phyloP scores from a whole-genome alignment of 306 rosid genomes.

The Lablab purpureus region DNA sequence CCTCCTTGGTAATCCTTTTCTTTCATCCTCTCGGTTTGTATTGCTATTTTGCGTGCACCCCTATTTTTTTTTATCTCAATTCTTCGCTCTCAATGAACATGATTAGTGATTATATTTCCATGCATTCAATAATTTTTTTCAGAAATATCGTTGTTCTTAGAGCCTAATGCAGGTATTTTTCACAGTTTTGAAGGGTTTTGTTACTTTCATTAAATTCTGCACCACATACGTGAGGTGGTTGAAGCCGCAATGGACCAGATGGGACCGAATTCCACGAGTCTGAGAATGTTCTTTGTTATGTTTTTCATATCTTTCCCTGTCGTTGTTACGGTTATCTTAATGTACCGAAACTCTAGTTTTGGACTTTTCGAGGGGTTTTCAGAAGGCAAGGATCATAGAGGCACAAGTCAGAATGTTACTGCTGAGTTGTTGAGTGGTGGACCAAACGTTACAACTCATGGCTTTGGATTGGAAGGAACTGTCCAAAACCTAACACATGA shows the following conservation, averaged over 20 bases:
- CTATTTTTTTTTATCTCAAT: not conserved
- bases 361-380: conserved; percentile 34
- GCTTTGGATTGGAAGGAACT: not conserved
- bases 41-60: too few species aligned
- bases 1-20: not conserved
- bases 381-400: not conserved
- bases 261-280: not conserved
- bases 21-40: not conserved
- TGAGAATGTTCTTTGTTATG: not conserved
- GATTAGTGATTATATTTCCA: too few species aligned
- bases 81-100: too few species aligned
- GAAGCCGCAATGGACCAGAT: not conserved
- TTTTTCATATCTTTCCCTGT: conserved; percentile 18
- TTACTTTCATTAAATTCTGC: not conserved
- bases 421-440: not conserved
- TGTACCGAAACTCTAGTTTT: conserved; percentile 25
- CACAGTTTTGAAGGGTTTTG: not conserved
- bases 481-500: conserved; percentile 14
- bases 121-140: too few species aligned
- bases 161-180: not conserved
- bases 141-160: not conserved
- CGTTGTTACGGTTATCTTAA: not conserved
- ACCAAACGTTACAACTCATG: not conserved
- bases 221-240: too few species aligned
- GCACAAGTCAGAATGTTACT: not conserved